phyloP scores from a whole-genome alignment of 768 basidiomycete species.

The Trametopsis cervina region DNA sequence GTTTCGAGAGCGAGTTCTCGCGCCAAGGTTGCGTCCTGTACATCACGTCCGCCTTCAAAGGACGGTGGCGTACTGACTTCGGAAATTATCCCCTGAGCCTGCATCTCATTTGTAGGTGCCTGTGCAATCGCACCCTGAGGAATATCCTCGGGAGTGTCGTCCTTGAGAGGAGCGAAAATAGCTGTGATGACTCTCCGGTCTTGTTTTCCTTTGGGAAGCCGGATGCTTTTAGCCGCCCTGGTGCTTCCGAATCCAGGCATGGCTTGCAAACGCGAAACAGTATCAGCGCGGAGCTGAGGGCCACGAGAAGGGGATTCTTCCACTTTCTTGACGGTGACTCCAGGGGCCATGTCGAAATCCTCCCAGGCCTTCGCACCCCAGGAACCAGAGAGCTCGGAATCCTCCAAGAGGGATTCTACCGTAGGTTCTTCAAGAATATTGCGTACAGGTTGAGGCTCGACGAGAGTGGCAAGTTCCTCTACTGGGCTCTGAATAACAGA shows the following conservation, averaged over 20 bases:
- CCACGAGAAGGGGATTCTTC: conserved; percentile 5
- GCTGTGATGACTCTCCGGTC: conserved; percentile 26
- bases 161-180: conserved; percentile 18
- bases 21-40: neutral
- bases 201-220: conserved; percentile 16
- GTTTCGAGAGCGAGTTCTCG: conserved; percentile 17
- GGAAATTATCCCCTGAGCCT: neutral
- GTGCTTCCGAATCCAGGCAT: conserved; percentile 8
- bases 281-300: neutral
- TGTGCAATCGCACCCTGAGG: neutral
- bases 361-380: conserved; percentile 34
- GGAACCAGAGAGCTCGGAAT: conserved; percentile 12
- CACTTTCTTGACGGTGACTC: conserved; percentile 28
- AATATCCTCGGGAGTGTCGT: neutral
- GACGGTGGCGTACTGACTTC: neutral
- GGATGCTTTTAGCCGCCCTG: conserved; percentile 13
- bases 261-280: neutral
- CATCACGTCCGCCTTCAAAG: neutral
- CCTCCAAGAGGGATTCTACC: conserved; percentile 25
- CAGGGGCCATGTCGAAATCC: conserved; percentile 23
- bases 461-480: neutral
- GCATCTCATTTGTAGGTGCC: neutral
- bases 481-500: conserved; percentile 9
- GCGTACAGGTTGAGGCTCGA: conserved; percentile 1
- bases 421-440: conserved; percentile 22